Percentiles rank a stretch among this genome's conserved stretches.
Evolutionary conservation across 495 filamentous ascomycete genomes (phyloP).

Genomic region (Talaromyces nanjingensis): DNA sequence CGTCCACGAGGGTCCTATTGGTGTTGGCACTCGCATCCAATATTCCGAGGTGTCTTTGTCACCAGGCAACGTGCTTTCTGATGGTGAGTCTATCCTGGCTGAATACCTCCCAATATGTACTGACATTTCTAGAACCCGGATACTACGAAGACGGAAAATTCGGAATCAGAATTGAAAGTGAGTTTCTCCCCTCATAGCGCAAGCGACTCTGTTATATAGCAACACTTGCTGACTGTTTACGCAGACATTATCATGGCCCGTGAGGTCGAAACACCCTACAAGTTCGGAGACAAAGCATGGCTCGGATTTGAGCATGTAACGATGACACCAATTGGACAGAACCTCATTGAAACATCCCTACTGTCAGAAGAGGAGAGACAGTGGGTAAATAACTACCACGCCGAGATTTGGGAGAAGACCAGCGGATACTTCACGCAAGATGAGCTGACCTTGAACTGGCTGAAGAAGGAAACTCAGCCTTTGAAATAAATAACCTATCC

Average conservation of each 20-base stretch:
- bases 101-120: neutral
- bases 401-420: conserved; percentile 76
- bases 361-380: conserved; percentile 69
- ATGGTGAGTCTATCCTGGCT: conserved; percentile 37
- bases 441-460: conserved; percentile 64
- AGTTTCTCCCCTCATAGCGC: conserved; percentile 13
- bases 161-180: conserved; percentile 96
- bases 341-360: conserved; percentile 70
- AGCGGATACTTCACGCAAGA: conserved; percentile 71
- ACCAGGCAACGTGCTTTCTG: conserved; percentile 87
- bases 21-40: conserved; percentile 84
- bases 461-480: conserved; percentile 73
- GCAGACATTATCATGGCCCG: conserved; percentile 75
- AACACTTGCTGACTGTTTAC: conserved; percentile 11
- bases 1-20: conserved; percentile 96
- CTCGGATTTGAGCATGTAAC: conserved; percentile 96
- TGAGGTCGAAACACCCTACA: conserved; percentile 76
- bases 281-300: conserved; percentile 89
- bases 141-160: conserved; percentile 98
- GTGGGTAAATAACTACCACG: conserved; percentile 85
- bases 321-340: conserved; percentile 89
- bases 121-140: conserved; percentile 64
- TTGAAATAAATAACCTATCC: conserved; percentile 14
- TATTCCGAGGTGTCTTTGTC: conserved; percentile 87
- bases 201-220: neutral